Evolutionary conservation across 768 basidiomycete species (phyloP), one percentile per base, ranked within the genome.

Genomic region (Auriscalpium orientale): DNA sequence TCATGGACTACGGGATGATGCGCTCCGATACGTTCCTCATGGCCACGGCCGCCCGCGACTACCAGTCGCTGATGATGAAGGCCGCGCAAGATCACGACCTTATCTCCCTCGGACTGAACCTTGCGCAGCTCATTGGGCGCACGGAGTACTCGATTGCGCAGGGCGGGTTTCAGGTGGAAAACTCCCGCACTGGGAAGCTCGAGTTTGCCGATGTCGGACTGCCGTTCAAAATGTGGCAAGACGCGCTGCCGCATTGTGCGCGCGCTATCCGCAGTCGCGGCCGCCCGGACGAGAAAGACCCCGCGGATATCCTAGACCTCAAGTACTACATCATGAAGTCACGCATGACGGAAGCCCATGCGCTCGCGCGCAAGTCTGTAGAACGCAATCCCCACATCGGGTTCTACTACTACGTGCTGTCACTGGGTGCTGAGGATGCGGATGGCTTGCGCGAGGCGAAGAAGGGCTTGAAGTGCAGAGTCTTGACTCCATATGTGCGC

Each of bases 221-320:
- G 13, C 83, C 84, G 1, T 87, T 87, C 69, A 76, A 57, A 28
- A 73, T 72, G 68, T 88, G 79, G 78, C 62, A 70, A 8, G 84
- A 87, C 58, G 70, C 83, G 0, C 68, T 87, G 6, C 83, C 85
- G 4, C 68, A 74, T 18, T 83, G 83, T 62, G 83, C 84, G 9
- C 72, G 71, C 28, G 83, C 78, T 28, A 76, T 86, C 40, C 77
- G 82, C 9, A 69, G 64, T 37, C 71, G 68, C 53, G 73, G 72
- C n/a, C 67, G 66, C 12, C 64, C 73, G 0, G 61, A 62, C 6
- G 79, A 84, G 54, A 65, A 56, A 20, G 82, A 85, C 64, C 60
- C 73, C 13, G 85, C 84, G 0, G 83, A 86, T 63, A 80, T 87
- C 58, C 66, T 87, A 34, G 83, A 86, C 35, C 78, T 84, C 70